A percentile compares a stretch with the other conserved stretches of the same genome.
Conservation (phyloP, 129 eudicot species). For the Erigeron canadensis region DNA sequence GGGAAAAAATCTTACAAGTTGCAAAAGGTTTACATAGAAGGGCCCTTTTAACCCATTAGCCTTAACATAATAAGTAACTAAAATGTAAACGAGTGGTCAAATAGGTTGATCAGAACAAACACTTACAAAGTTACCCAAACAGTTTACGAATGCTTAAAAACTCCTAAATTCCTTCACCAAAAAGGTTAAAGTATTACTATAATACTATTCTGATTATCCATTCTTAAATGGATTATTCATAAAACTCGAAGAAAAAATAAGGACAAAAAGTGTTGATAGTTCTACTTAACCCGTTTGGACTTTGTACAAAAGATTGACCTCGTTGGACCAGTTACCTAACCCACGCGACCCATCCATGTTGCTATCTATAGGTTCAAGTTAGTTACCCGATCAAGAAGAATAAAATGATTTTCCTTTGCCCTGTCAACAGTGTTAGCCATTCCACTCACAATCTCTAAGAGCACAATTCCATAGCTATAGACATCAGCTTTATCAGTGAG, state of each 20-base stretch:
- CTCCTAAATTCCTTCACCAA: no score
- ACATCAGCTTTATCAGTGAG: constrained; percentile 76
- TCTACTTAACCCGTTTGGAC: no score
- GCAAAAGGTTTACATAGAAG: neutral
- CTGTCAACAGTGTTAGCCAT: constrained; percentile 45
- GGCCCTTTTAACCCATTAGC: neutral
- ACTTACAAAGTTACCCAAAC: neutral
- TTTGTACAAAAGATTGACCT: no score
- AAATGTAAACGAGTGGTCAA: neutral
- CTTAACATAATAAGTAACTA: neutral
- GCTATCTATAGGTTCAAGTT: neutral
- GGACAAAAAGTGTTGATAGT: no score
- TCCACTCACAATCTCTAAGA: constrained; percentile 60
- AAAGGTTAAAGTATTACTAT: no score
- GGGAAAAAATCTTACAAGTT: neutral
- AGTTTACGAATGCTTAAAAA: neutral
- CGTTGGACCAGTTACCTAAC: no score
- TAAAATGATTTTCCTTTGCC: constrained; percentile 38
- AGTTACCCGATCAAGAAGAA: constrained; percentile 71
- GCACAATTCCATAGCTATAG: constrained; percentile 67
- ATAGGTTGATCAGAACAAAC: neutral
- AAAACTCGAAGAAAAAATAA: no score
- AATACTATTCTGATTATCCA: no score
- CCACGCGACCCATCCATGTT: no score
- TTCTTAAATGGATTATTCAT: no score